Percentiles rank a stretch among this genome's conserved stretches.
Conservation (phyloP, 192 early-diverging fungal species). For the Coemansia interrupta region DNA sequence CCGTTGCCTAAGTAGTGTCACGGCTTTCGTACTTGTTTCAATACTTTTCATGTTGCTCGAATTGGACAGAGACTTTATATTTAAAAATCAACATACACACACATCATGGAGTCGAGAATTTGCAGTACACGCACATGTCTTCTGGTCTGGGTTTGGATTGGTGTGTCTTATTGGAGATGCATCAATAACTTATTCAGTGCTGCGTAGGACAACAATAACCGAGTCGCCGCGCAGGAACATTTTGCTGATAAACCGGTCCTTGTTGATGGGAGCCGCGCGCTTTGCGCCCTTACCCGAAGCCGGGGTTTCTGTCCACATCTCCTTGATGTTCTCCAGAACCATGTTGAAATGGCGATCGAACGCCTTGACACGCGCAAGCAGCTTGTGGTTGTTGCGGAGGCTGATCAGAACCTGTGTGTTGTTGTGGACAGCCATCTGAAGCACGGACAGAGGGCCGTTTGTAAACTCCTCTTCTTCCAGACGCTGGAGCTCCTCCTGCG, state of each 20-base stretch:
- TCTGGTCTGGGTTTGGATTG: neutral
- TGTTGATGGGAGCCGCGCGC: conserved; percentile 94
- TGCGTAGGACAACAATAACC: conserved; percentile 72
- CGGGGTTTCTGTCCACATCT: conserved; percentile 98
- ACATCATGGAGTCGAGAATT: neutral
- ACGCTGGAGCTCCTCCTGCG: conserved; percentile 74
- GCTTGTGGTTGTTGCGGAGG: conserved; percentile 96
- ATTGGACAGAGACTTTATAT: conserved; percentile 15
- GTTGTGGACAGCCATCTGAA: conserved; percentile 90
- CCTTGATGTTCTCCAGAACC: conserved; percentile 99
- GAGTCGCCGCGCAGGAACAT: conserved; percentile 98
- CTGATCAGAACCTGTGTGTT: conserved; percentile 95
- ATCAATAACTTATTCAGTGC: conserved; percentile 18
- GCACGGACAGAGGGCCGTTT: conserved; percentile 93
- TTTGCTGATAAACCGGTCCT: conserved; percentile 97
- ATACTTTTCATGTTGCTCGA: conserved; percentile 16
- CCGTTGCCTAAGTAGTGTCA: conserved; percentile 60
- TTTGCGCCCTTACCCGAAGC: conserved; percentile 84
- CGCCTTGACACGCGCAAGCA: conserved; percentile 95
- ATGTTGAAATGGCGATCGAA: conserved; percentile 99
- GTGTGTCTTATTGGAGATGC: neutral
- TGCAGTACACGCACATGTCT: too few species aligned
- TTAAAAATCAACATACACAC: neutral
- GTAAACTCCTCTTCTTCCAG: conserved; percentile 94
- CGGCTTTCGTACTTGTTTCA: conserved; percentile 15